Base-by-base conservation (phyloP, 2,329 filamentous ascomycete species). In the Hypoxylon sp. region DNA sequence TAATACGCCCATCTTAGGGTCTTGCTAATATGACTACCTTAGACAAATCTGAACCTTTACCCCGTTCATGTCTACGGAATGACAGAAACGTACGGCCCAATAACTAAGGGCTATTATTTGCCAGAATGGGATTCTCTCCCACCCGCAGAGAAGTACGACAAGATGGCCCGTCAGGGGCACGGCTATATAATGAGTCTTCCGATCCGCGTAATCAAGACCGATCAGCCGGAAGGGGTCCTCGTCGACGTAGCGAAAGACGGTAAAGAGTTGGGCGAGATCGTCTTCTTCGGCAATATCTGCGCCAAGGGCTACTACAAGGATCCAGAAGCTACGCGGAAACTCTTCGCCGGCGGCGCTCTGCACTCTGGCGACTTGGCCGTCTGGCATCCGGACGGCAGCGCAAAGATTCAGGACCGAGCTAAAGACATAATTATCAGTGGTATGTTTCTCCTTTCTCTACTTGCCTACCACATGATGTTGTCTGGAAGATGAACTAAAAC, bases 391-490 rank as follows among this genome's bases (percentile, higher is more conserved):
- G 96, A 98, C 77, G 94, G 95, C 1, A 91, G 93, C 63, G 90
- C 94, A 48, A 93, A 98, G 82, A 97, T 99, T 70, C 83, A 97
- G 64, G 96, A 99, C 80, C 87, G 96, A 19, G 93, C 93, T 13
- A 99, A 99, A 83, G 96, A 99, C 77, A 98, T 99, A 58, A 99
- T 99, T 75, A 99, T 99, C 69, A 97, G 93, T 58, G 93, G 92
- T 93, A 83, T 73, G 85, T 79, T 53, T 49, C 4, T 30, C 32
- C 17, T 45, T 21, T 23, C 14, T 23, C 10, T 23, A 36, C 48
- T 41, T 19, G 25, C 28, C 51, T 17, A 13, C 13, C 17, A 13
- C 4, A 23, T 34, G 14, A 11, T 2, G 14, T 41, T 43, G 2
- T 30, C 9, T 17, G 14, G n/a, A 23, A 7, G 13, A 43, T 11